Conservation (phyloP, 805 yeast species). For the Candida schatavii region DNA sequence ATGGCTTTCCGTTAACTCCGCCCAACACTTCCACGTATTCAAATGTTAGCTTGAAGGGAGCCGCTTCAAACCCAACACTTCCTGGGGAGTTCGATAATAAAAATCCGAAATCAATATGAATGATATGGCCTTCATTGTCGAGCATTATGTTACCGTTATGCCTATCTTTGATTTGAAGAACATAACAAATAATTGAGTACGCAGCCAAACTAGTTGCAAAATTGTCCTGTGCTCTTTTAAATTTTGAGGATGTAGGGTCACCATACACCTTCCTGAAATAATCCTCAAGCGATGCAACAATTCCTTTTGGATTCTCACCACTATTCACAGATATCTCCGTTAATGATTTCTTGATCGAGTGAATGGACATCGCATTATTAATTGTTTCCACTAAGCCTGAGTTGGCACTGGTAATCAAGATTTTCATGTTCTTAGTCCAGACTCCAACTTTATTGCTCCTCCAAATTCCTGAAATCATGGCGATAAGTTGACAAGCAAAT, state of each 20-base stretch:
- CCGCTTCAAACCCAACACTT: slow-evolving; percentile 94
- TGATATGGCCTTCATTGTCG: slow-evolving; percentile 91
- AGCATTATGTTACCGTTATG: slow-evolving; percentile 98
- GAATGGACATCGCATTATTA: slow-evolving; percentile 89
- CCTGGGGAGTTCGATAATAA: slow-evolving; percentile 94
- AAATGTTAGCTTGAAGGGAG: slow-evolving; percentile 88
- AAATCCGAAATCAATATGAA: slow-evolving; percentile 95
- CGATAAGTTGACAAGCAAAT: slow-evolving; percentile 91
- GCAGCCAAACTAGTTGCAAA: slow-evolving; percentile 88
- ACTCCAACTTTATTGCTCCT: slow-evolving; percentile 60
- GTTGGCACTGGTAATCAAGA: slow-evolving; percentile 83
- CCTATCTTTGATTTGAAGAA: slow-evolving; percentile 90
- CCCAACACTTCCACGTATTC: slow-evolving; percentile 90
- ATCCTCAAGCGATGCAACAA: slow-evolving; percentile 69
- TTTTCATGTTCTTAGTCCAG: slow-evolving; percentile 94
- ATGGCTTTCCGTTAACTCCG: slow-evolving; percentile 64
- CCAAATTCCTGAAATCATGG: slow-evolving; percentile 87
- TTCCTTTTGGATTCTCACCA: slow-evolving; percentile 69
- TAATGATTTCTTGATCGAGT: slow-evolving; percentile 88
- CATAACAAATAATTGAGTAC: slow-evolving; percentile 85
- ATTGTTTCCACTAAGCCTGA: slow-evolving; percentile 95
- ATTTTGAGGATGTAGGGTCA: slow-evolving; percentile 47
- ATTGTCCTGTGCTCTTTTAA: slow-evolving; percentile 74
- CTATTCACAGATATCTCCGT: slow-evolving; percentile 68
- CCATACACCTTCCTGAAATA: slow-evolving; percentile 82